phyloP scores from a whole-genome alignment of 768 basidiomycete genomes.

The Rhizopogon rudus region DNA sequence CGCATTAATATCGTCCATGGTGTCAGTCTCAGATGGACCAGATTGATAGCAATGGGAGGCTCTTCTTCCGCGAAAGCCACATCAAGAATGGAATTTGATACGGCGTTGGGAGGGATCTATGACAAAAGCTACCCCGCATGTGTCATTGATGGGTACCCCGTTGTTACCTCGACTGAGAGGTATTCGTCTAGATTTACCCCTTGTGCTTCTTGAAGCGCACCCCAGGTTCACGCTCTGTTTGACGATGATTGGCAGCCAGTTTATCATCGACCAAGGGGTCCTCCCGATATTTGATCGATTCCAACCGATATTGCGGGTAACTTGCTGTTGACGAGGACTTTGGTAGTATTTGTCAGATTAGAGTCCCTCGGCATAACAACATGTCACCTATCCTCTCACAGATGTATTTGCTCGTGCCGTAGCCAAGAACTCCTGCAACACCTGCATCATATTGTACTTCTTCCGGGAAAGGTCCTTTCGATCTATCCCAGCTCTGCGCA shows the following conservation, averaged over 20 bases:
- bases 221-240: constrained; percentile 22
- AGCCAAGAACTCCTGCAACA: constrained; percentile 29
- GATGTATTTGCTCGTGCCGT: constrained; percentile 31
- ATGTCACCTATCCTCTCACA: constrained; percentile 11
- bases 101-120: constrained; percentile 20
- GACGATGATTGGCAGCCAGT: constrained; percentile 25
- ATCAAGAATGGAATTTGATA: constrained; percentile 27
- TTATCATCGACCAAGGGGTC: constrained; percentile 16
- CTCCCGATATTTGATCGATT: constrained; percentile 31
- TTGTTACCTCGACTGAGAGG: neutral
- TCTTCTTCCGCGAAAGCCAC: constrained; percentile 19
- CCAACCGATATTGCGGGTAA: no score
- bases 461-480: constrained; percentile 26
- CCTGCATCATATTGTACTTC: constrained; percentile 21
- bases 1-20: no score
- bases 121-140: constrained; percentile 16
- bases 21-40: constrained; percentile 34
- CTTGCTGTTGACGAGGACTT: constrained; percentile 29
- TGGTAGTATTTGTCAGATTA: neutral
- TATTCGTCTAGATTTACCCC: constrained; percentile 22
- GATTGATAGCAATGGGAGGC: constrained; percentile 25
- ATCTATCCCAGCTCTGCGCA: constrained; percentile 13
- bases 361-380: neutral
- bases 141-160: neutral
- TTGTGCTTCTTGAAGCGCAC: constrained; percentile 27